Evolutionary conservation across 2,329 filamentous ascomycete genomes (phyloP), one percentile per base, ranked within the genome.

Genomic region (Lachnellula subtilissima): DNA sequence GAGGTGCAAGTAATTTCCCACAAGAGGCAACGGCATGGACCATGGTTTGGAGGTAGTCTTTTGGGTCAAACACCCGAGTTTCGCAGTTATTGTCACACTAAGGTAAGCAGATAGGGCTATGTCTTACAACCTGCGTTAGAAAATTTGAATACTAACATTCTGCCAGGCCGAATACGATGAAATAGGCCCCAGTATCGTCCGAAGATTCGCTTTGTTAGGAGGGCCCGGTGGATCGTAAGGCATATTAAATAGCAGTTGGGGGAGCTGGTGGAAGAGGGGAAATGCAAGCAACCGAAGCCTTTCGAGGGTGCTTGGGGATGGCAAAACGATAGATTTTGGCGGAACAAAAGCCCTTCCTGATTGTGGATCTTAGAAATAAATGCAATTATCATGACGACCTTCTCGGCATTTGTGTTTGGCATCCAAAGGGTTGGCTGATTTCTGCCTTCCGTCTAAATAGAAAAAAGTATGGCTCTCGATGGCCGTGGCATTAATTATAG

Each of bases 61-160:
- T 79, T 99, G 59, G 95, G 93, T 54, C 93, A 97, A 78, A 99
- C 94, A 6, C 93, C 95, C 4, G 95, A 99, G 75, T 99, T 99
- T 81, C 85, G 91, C 72, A 97, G 91, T 70, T 99, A 97, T 77
- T 99, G 94, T 78, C 95, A 99, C 75, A 99, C 89, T 55, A 94
- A 94, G 79, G 69, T 71, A 58, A 58, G 56, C 56, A 17, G 40
- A 46, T 8, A 6, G n/a, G 4, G n/a, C 12, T 23, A 17, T 45
- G 22, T 22, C 22, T n/a, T 19, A 45, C 22, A 15, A 25, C 22
- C 42, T 25, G 42, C 15, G 17, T 7, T 23, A 7, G 8, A 28
- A 15, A 25, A 9, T 5, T 32, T 2, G 17, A 49, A 45, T 22
- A n/a, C 53, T 53, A 48, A 59, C 57, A 52, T 50, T 15, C 6